A percentile compares a stretch with the other conserved stretches of the same genome.
Conservation (phyloP, 371 early-diverging fungal species). For the Lichtheimia hyalospora region DNA sequence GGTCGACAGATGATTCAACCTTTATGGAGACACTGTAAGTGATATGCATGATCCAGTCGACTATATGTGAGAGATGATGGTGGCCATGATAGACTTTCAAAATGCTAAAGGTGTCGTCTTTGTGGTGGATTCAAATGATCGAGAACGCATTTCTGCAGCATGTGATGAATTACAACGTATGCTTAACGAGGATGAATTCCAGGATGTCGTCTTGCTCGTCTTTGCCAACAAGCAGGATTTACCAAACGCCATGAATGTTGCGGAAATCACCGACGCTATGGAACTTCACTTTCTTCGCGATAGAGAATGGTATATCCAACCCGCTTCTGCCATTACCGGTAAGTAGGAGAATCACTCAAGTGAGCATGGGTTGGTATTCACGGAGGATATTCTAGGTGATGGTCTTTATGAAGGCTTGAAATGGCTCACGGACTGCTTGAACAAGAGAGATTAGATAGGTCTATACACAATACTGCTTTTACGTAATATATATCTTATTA, state of each 20-base stretch:
- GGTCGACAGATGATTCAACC: slow-evolving; percentile 68
- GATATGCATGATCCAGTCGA: neutral
- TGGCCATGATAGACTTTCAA: slow-evolving; percentile 72
- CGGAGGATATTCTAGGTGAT: slow-evolving; percentile 50
- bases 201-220: slow-evolving; percentile 86
- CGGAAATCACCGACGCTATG: slow-evolving; percentile 89
- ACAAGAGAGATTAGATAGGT: slow-evolving; percentile 30
- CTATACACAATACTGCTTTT: neutral
- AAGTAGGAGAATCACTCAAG: slow-evolving; percentile 9
- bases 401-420: slow-evolving; percentile 95
- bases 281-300: slow-evolving; percentile 85
- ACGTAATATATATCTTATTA: neutral
- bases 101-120: slow-evolving; percentile 97
- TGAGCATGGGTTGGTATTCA: neutral
- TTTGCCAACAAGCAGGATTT: slow-evolving; percentile 98
- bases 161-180: slow-evolving; percentile 88
- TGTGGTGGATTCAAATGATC: slow-evolving; percentile 93
- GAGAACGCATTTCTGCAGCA: slow-evolving; percentile 85
- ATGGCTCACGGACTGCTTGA: slow-evolving; percentile 62
- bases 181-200: slow-evolving; percentile 92
- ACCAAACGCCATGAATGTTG: slow-evolving; percentile 91
- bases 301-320: slow-evolving; percentile 90
- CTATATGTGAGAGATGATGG: neutral
- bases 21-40: slow-evolving; percentile 56
- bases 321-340: slow-evolving; percentile 92